These are phyloP conservation scores for Lecanicillium sp. DNA, from an alignment of 2,329 filamentous ascomycete genomes.

Conservation along the genomic window DNA sequence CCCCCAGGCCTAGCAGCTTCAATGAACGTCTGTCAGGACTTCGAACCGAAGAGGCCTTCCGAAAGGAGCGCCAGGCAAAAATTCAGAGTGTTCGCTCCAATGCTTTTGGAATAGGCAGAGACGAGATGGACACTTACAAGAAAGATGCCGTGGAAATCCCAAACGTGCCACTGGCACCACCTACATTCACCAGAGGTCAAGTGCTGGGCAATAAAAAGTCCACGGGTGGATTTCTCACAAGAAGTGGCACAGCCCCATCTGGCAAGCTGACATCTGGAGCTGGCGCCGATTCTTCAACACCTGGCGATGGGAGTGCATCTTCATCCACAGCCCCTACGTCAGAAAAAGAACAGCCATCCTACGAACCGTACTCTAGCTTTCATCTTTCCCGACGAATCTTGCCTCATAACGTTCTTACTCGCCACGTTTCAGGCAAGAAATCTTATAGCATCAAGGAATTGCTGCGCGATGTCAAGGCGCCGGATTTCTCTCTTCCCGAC, in stretches of 20 bases:
- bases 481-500: conserved; percentile 73
- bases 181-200: conserved; percentile 58
- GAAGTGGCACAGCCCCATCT: conserved; percentile 36
- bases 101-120: conserved; percentile 50
- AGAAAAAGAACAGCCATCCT: conserved; percentile 42
- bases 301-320: conserved; percentile 12
- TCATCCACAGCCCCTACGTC: conserved; percentile 19
- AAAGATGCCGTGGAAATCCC: conserved; percentile 50
- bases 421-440: conserved; percentile 73
- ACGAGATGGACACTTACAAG: conserved; percentile 57
- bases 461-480: conserved; percentile 72
- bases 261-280: conserved; percentile 13
- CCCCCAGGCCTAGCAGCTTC: conserved; percentile 54
- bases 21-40: conserved; percentile 78
- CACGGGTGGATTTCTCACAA: conserved; percentile 27
- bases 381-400: conserved; percentile 80
- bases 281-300: neutral
- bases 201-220: conserved; percentile 37
- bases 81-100: conserved; percentile 48
- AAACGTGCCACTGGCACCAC: conserved; percentile 39
- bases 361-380: conserved; percentile 80
- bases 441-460: conserved; percentile 74
- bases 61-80: conserved; percentile 44
- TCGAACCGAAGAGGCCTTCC: conserved; percentile 47
- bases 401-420: conserved; percentile 71